A percentile compares a stretch with the other conserved stretches of the same genome.
Evolutionary conservation across 2,329 filamentous ascomycete species (phyloP).

Genomic region (Aspergillus melleus): DNA sequence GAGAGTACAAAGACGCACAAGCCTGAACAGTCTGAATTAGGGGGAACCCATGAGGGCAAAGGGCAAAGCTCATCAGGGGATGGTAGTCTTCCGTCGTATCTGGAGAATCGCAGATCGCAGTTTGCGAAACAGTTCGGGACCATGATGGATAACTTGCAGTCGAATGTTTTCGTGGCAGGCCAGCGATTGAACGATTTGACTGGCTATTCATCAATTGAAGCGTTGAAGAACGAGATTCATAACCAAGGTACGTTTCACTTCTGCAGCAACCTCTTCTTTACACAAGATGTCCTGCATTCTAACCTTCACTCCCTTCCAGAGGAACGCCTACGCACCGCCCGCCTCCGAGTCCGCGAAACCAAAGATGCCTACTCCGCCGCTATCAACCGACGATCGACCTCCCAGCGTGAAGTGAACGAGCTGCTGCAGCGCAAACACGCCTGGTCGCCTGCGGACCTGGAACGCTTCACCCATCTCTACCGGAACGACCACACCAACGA

Average conservation of each 20-base stretch:
- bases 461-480: conserved; percentile 92
- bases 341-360: conserved; percentile 66
- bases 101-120: conserved; percentile 53
- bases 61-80: neutral
- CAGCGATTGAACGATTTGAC: conserved; percentile 92
- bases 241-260: conserved; percentile 52
- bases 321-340: conserved; percentile 53
- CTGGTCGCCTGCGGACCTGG: conserved; percentile 83
- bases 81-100: conserved; percentile 35
- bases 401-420: conserved; percentile 93
- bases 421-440: conserved; percentile 90
- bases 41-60: conserved; percentile 8
- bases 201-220: conserved; percentile 88
- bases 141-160: conserved; percentile 87
- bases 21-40: conserved; percentile 2
- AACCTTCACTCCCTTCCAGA: conserved; percentile 39
- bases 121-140: conserved; percentile 63
- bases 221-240: conserved; percentile 76
- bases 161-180: conserved; percentile 79
- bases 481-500: conserved; percentile 92
- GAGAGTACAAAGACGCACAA: conserved; percentile 16
- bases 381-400: conserved; percentile 77
- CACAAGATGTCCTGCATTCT: conserved; percentile 1
- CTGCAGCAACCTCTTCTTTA: neutral
- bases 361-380: conserved; percentile 80